Base-by-base conservation (phyloP, 306 rosid species). In the Malus sieversii region DNA sequence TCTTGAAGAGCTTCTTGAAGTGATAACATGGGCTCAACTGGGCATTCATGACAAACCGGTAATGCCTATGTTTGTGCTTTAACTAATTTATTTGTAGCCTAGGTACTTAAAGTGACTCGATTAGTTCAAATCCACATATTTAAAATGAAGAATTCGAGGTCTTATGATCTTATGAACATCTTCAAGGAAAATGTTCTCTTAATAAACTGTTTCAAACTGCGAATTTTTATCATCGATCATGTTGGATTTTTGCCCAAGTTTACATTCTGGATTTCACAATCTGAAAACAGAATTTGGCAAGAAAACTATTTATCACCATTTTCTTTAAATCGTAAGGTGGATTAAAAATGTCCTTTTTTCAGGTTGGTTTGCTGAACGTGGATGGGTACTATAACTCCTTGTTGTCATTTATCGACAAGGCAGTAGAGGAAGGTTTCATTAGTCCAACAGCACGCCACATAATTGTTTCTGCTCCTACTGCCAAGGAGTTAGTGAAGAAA, bases 31-130 rank as follows among this genome's bases (percentile, higher is more conserved):
- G 98, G 98, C 98, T 46, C 98, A 95, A 75, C 96, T 95, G 38
- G 98, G 98, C 61, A 95, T 95, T 70, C 98, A 95, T 77, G 98
- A 95, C 75, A 95, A 95, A 78, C 98, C 98, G 44, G 98, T 95
- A 84, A 84, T 51, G 4, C 40, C 1, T 77, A 4, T 18, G 33
- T 40, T 25, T 8, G 15, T 48, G 30, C 45, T 33, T 51, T 53
- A 4, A 18, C 5, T 48, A 0, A 15, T 48, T 48, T 48, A 15
- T 15, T 48, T 7, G 2, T 51, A 51, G 16, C 55, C 20, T 14
- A 14, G 20, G 6, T 48, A 48, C 55, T 48, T 15, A 48, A 48
- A 48, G 19, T 48, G 4, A 48, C 53, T 48, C 55, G 19, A 48
- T 48, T 48, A 15, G 53, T 48, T 48, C 19, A 48, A 48, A 48